These are phyloP conservation scores for Diophrys appendiculata DNA, from an alignment of 73 alveolate genomes.

Conservation along the genomic window DNA sequence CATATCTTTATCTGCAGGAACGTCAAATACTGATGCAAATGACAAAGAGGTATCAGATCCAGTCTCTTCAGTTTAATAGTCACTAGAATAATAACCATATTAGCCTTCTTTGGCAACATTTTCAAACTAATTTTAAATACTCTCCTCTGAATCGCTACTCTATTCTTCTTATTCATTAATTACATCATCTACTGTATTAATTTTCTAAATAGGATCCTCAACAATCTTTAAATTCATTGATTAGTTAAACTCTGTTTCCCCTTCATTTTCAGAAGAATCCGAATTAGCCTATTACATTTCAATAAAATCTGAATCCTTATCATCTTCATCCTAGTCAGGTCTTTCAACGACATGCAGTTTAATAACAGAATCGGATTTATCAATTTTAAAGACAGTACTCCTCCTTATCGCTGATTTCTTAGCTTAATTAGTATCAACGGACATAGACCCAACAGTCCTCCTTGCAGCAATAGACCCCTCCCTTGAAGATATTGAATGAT, in stretches of 20 bases:
- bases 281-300: not conserved
- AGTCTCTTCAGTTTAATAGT: not conserved
- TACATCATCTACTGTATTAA: not conserved
- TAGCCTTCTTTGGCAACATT: not conserved
- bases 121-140: not conserved
- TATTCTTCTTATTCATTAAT: not conserved
- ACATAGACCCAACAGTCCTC: too few relatives aligned
- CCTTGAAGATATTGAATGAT: too few relatives aligned
- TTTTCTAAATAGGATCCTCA: not conserved
- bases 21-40: not conserved
- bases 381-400: not conserved
- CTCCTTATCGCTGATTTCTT: too few relatives aligned
- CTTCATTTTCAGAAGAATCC: not conserved
- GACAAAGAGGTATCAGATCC: not conserved
- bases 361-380: not conserved
- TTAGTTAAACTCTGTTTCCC: not conserved
- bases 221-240: not conserved
- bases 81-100: not conserved
- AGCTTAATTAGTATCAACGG: too few relatives aligned
- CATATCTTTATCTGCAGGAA: not conserved
- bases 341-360: not conserved
- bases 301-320: not conserved
- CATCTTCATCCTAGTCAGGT: not conserved
- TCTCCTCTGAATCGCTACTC: not conserved
- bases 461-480: too few relatives aligned